Conservation (phyloP, 1,139 yeast genomes). For the Taphrina wiesneri region DNA sequence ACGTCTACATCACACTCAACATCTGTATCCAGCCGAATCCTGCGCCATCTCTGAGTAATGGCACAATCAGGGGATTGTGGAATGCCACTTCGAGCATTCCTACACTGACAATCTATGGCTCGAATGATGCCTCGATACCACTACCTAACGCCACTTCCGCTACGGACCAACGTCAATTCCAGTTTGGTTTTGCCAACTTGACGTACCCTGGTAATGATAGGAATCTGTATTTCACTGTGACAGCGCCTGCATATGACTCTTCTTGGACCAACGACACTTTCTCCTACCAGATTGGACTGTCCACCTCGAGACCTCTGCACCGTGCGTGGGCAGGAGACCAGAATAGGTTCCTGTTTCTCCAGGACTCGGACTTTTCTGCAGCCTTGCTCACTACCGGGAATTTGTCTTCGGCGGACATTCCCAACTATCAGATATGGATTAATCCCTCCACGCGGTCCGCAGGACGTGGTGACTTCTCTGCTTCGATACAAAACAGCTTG, state of each 20-base stretch:
- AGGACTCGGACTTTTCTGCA: slow-evolving; percentile 36
- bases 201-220: neutral
- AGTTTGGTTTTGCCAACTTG: slow-evolving; percentile 25
- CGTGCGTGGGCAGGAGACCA: slow-evolving; percentile 20
- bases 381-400: slow-evolving; percentile 36
- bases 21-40: slow-evolving; percentile 31
- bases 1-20: slow-evolving; percentile 23
- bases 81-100: neutral
- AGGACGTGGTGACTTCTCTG: neutral
- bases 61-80: neutral
- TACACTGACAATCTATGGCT: neutral
- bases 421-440: slow-evolving; percentile 34
- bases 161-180: neutral
- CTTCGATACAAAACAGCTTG: slow-evolving; percentile 19
- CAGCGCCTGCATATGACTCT: slow-evolving; percentile 9
- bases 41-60: neutral
- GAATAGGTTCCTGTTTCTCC: slow-evolving; percentile 28
- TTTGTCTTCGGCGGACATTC: slow-evolving; percentile 26
- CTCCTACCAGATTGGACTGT: slow-evolving; percentile 24
- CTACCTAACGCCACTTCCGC: slow-evolving; percentile 19
- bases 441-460: slow-evolving; percentile 17
- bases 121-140: slow-evolving; percentile 2
- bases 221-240: slow-evolving; percentile 3
- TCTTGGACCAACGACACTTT: slow-evolving; percentile 20
- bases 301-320: slow-evolving; percentile 21